Evolutionary conservation across 768 basidiomycete genomes (phyloP).

Genomic region (Hydnomerulius pinastri): DNA sequence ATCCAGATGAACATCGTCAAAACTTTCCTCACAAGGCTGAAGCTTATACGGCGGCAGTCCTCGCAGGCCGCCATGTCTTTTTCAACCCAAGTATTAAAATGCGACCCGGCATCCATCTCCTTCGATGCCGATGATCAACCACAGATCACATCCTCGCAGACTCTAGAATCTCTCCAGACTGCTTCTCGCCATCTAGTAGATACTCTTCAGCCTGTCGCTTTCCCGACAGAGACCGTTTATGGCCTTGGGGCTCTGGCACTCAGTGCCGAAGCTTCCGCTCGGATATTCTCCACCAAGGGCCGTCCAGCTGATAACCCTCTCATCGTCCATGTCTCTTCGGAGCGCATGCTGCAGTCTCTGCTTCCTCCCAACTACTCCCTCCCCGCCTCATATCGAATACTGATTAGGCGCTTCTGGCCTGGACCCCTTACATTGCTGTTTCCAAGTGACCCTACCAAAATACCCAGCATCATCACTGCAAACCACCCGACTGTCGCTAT

Average conservation of each 20-base stretch:
- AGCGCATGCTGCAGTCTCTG: constrained; percentile 74
- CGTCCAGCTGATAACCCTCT: constrained; percentile 95
- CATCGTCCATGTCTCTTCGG: constrained; percentile 93
- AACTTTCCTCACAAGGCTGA: constrained; percentile 6
- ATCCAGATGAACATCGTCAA: constrained; percentile 8
- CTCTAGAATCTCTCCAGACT: constrained; percentile 51
- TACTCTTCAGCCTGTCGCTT: constrained; percentile 64
- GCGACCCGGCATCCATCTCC: constrained; percentile 62
- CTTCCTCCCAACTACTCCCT: constrained; percentile 66
- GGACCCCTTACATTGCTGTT: constrained; percentile 93
- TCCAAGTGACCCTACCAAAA: constrained; percentile 59
- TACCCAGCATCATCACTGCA: constrained; percentile 81
- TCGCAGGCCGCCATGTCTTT: constrained; percentile 11
- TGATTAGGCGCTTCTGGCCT: constrained; percentile 92
- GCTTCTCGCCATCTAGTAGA: constrained; percentile 59
- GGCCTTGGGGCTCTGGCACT: constrained; percentile 91
- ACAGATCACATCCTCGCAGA: constrained; percentile 48
- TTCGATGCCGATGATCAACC: constrained; percentile 53
- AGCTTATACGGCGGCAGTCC: constrained; percentile 27
- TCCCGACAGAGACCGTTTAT: constrained; percentile 98
- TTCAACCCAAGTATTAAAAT: constrained; percentile 50
- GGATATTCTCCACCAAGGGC: constrained; percentile 88
- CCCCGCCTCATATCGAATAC: constrained; percentile 62
- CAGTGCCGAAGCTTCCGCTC: constrained; percentile 56
- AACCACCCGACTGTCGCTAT: constrained; percentile 81